A percentile compares a stretch with the other conserved stretches of the same genome.
phyloP scores from a whole-genome alignment of 805 yeast species.

The Isabelozyma heimii region DNA sequence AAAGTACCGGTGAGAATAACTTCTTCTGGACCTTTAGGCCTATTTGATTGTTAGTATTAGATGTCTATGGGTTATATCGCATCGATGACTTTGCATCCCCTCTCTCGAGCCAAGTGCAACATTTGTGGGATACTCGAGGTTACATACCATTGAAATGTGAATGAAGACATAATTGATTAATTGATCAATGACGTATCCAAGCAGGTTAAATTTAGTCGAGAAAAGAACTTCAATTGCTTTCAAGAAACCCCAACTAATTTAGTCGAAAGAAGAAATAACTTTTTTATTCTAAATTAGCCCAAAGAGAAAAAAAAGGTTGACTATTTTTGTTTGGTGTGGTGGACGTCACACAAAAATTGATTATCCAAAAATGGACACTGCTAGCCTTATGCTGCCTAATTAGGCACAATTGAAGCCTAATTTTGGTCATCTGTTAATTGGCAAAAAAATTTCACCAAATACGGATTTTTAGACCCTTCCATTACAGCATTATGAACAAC shows the following conservation, averaged over 20 bases:
- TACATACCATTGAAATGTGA: conserved; percentile 7
- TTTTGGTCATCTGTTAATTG: no score
- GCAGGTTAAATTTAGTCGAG: background rate
- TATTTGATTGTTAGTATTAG: conserved; percentile 23
- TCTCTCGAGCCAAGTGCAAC: background rate
- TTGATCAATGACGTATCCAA: background rate
- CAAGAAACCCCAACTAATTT: background rate
- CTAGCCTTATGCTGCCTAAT: background rate
- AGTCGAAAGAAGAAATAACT: background rate
- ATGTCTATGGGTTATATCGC: background rate
- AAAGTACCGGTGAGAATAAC: conserved; percentile 72
- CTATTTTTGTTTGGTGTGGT: background rate
- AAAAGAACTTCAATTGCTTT: background rate
- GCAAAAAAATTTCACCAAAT: no score
- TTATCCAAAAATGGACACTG: background rate
- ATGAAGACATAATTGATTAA: conserved; percentile 2
- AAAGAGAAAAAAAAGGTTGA: background rate
- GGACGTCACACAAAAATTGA: background rate
- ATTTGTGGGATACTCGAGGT: background rate
- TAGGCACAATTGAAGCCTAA: background rate
- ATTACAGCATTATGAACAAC: no score
- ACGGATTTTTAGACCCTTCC: background rate
- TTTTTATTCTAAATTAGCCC: background rate
- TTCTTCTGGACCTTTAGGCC: conserved; percentile 46
- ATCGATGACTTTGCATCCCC: background rate